Conservation (phyloP, 192 early-diverging fungal species). For the Backusella parvicylindrica region DNA sequence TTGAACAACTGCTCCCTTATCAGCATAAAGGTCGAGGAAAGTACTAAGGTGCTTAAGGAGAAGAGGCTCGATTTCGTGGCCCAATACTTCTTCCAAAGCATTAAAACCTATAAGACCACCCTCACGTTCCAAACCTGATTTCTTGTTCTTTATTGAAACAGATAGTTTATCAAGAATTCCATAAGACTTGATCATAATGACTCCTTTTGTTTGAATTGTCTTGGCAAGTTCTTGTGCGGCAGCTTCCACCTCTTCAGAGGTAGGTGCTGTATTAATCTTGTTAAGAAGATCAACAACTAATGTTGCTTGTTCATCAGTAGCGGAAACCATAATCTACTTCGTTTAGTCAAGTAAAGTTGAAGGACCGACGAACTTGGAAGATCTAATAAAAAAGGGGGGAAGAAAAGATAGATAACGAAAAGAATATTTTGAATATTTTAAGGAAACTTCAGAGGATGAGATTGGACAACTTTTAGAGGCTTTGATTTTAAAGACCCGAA, state of each 20-base stretch:
- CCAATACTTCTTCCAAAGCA: conserved; percentile 58
- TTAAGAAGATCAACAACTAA: conserved; percentile 35
- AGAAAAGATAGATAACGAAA: not conserved
- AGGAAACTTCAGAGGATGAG: not conserved
- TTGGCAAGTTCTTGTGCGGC: conserved; percentile 45
- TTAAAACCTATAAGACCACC: conserved; percentile 61
- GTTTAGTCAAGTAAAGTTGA: not conserved
- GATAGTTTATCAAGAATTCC: conserved; percentile 55
- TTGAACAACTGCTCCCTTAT: conserved; percentile 48
- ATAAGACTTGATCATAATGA: conserved; percentile 52
- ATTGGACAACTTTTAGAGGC: not conserved
- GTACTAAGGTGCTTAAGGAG: conserved; percentile 54
- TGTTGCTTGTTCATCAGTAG: conserved; percentile 17
- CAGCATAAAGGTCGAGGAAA: conserved; percentile 56
- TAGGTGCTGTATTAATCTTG: conserved; percentile 44
- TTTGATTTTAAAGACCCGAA: not conserved
- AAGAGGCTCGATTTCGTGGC: conserved; percentile 60
- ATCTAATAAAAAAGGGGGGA: not conserved
- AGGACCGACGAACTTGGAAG: not conserved
- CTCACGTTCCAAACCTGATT: conserved; percentile 57
- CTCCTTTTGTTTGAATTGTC: conserved; percentile 44
- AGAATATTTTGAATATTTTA: not conserved
- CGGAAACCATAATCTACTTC: conserved; percentile 16
- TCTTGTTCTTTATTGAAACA: conserved; percentile 63
- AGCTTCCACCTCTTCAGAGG: conserved; percentile 45